Evolutionary conservation across 306 rosid genomes (phyloP).

Genomic region (Mimosa bimucronata): DNA sequence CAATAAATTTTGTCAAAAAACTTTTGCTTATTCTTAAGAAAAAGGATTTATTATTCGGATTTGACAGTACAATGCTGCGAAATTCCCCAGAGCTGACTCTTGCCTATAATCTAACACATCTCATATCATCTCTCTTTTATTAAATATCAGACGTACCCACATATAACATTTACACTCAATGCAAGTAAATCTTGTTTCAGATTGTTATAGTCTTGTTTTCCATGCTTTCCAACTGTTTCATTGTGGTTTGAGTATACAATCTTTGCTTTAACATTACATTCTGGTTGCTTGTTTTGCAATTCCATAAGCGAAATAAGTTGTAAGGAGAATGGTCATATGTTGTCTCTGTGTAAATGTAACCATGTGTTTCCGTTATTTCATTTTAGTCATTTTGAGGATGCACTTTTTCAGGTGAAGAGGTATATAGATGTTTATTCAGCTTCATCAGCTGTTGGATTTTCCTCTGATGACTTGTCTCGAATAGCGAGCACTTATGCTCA

Average conservation of each 20-base stretch:
- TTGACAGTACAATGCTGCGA: constrained; percentile 27
- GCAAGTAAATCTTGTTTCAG: constrained; percentile 4
- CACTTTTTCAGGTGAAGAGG: constrained; percentile 76
- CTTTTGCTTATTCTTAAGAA: constrained; percentile 9
- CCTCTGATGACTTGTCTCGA: constrained; percentile 74
- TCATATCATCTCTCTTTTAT: background rate
- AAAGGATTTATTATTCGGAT: constrained; percentile 8
- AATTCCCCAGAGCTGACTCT: constrained; percentile 4
- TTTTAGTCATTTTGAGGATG: constrained; percentile 38
- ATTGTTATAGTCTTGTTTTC: constrained; percentile 24
- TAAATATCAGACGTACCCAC: background rate
- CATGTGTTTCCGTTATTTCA: too few species aligned
- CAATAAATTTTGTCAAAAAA: constrained; percentile 17
- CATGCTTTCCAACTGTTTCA: constrained; percentile 21
- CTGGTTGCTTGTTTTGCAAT: constrained; percentile 31
- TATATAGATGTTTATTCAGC: constrained; percentile 86
- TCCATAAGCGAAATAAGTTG: constrained; percentile 25
- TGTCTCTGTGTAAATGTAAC: background rate
- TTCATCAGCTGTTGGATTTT: constrained; percentile 90
- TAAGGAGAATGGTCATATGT: background rate
- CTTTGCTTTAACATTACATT: constrained; percentile 22
- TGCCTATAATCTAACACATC: background rate
- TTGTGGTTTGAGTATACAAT: constrained; percentile 15
- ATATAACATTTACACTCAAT: background rate
- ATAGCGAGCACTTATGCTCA: constrained; percentile 57